Evolutionary conservation across 2,329 filamentous ascomycete genomes (phyloP), one percentile per base, ranked within the genome.

Genomic region (Apiospora koreana): DNA sequence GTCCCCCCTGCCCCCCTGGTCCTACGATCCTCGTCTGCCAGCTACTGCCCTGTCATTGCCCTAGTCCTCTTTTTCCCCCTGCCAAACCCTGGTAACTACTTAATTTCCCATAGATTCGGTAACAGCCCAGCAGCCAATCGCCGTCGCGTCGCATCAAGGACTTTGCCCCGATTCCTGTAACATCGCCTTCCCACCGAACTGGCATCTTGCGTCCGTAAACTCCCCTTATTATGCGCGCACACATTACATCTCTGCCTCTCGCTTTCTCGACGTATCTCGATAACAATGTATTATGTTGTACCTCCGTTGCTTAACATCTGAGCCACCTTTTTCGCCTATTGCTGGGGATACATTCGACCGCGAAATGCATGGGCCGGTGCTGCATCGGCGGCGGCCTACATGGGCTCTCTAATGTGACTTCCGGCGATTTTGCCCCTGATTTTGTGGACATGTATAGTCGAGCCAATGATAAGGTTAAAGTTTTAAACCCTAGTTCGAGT

Each of bases 271-370:
- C 38, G 23, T 62, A 62, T 62, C 54, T 35, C 21, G 18, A 62
- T 18, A 62, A n/a, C n/a, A 12, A 43, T 43, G 31, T n/a, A 62
- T n/a, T 12, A 62, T 62, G 54, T n/a, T 21, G 31, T 62, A 23
- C 54, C 54, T 9, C 54, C 54, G 54, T 62, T 38, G 10, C 54
- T 10, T 10, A 62, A 38, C 21, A 38, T 62, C 54, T 62, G 54
- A 62, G 54, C 54, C 54, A 62, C 50, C 35, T 54, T 62, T 62
- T 62, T 62, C 54, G 54, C 54, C 31, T 62, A 62, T 54, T 58
- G 31, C 21, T 62, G 54, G 18, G 18, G 31, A 31, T 38, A n/a
- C 54, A 62, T 38, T 62, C 54, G 31, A 38, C 54, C 3, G 18
- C n/a, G 28, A 2, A 18, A 38, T 62, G 31, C 54, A 62, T 38